Evolutionary conservation across 2,329 filamentous ascomycete species (phyloP).

Genomic region (Biscogniauxia marginata): DNA sequence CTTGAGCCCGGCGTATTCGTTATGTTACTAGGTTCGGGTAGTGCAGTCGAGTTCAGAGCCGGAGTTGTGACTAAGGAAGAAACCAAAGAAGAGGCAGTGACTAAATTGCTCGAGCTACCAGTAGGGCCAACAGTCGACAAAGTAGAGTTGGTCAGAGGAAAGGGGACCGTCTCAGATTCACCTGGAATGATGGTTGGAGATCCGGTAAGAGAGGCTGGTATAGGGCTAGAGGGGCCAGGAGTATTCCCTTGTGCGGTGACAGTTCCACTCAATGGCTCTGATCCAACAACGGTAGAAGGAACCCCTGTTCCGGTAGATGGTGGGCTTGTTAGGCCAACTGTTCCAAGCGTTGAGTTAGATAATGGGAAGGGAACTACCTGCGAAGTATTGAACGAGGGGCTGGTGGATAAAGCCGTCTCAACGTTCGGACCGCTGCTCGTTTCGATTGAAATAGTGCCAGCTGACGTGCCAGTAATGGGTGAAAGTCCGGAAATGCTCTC

Average conservation of each 20-base stretch:
- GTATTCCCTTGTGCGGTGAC: neutral
- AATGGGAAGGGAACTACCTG: neutral
- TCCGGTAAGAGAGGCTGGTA: neutral
- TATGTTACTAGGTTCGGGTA: neutral
- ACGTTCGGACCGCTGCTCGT: too few relatives aligned
- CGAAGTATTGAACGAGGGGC: too few relatives aligned
- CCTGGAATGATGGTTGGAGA: neutral
- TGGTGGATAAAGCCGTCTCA: too few relatives aligned
- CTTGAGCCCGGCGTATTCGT: conserved; percentile 5
- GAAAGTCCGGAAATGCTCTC: neutral
- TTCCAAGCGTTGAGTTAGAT: neutral
- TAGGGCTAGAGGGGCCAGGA: too few relatives aligned
- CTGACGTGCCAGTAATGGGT: neutral
- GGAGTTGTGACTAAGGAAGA: neutral
- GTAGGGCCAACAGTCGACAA: conserved; percentile 8
- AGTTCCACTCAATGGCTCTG: neutral
- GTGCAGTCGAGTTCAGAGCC: conserved; percentile 4
- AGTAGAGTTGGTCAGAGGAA: conserved; percentile 21
- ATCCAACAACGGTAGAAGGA: neutral
- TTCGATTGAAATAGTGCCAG: conserved; percentile 1
- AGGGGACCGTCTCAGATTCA: conserved; percentile 11
- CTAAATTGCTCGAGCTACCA: conserved; percentile 1
- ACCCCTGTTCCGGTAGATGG: neutral
- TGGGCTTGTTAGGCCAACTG: neutral
- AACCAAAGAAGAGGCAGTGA: conserved; percentile 1